Base-by-base conservation (phyloP, 495 filamentous ascomycete genomes). In the Halenospora varia region DNA sequence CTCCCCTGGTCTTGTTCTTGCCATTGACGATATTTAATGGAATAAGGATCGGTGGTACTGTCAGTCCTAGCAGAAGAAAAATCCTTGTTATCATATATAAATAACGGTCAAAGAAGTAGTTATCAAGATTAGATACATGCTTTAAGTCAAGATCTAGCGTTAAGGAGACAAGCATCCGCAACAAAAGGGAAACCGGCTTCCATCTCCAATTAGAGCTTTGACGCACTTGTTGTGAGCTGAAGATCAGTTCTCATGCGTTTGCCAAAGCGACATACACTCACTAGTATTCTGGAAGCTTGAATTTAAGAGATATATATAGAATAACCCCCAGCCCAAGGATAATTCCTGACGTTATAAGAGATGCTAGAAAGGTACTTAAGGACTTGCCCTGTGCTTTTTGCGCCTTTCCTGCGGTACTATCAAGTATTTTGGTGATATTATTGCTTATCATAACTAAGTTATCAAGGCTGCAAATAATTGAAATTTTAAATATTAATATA, bases 61-160 rank as follows among this genome's bases (percentile, higher is more conserved):
- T 62, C n/a, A 82, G 44, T 8, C 81, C 81, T 25, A 89, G 66
- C 0, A 86, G 80, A n/a, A 87, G 47, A 60, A 91, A 91, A 56
- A 90, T 88, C 64, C 87, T 88, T 19, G 89, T 74, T 10, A 92
- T 78, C 74, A 88, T 87, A 19, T 87, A 84, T 35, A 92, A 74
- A 66, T 88, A 92, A 23, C 88, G 82, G 10, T 90, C 72, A 71
- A 92, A 91, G 64, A 92, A 86, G 72, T 90, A 92, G 61, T 86
- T 87, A 68, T 92, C 87, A 10, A 62, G 20, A n/a, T 23, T 47
- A 48, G 54, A 51, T 22, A 23, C 22, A 41, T 62, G 25, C 25
- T 53, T 53, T 25, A 53, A 47, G 2, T 56, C n/a, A n/a, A 22
- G 48, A 24, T 56, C 51, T 26, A 41, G 60, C 19, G 26, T 46